Evolutionary conservation across 2,329 filamentous ascomycete species (phyloP).

Genomic region (Periconia macrospinosa): DNA sequence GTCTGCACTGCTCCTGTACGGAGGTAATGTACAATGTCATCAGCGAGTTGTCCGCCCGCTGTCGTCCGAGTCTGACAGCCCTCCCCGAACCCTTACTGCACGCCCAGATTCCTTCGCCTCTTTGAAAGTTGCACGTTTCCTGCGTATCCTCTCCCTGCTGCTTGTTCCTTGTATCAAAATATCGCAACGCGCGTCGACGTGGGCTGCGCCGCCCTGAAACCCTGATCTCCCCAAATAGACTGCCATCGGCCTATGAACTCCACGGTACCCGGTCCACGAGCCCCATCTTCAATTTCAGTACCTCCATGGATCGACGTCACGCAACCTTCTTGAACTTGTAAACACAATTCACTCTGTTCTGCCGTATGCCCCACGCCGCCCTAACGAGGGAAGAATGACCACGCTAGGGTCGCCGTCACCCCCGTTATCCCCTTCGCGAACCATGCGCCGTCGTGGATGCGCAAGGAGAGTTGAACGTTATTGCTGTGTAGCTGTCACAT

Average conservation of each 20-base stretch:
- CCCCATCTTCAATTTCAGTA: slow-evolving; percentile 4
- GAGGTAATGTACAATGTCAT: background rate
- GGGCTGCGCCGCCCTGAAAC: slow-evolving; percentile 24
- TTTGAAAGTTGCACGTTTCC: background rate
- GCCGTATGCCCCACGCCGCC: slow-evolving; percentile 27
- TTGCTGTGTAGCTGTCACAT: slow-evolving; percentile 78
- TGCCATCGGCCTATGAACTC: slow-evolving; percentile 5
- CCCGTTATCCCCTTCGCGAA: slow-evolving; percentile 41
- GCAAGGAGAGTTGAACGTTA: slow-evolving; percentile 75
- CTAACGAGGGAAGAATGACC: slow-evolving; percentile 36
- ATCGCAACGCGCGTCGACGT: background rate
- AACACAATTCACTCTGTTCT: slow-evolving; percentile 5
- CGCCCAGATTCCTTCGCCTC: background rate
- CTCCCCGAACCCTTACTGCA: background rate
- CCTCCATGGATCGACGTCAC: slow-evolving; percentile 15
- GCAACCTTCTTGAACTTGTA: slow-evolving; percentile 6
- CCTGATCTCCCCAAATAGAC: slow-evolving; percentile 10
- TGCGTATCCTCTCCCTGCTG: too few relatives aligned
- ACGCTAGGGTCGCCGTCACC: slow-evolving; percentile 43
- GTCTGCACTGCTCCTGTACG: background rate
- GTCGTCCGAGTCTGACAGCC: background rate
- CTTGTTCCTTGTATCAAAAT: background rate
- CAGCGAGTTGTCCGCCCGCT: background rate
- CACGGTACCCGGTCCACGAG: too few relatives aligned
- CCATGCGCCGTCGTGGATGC: slow-evolving; percentile 52